Evolutionary conservation across 352 stramenopile species (phyloP).

Genomic region (Blastocystis sp.): DNA sequence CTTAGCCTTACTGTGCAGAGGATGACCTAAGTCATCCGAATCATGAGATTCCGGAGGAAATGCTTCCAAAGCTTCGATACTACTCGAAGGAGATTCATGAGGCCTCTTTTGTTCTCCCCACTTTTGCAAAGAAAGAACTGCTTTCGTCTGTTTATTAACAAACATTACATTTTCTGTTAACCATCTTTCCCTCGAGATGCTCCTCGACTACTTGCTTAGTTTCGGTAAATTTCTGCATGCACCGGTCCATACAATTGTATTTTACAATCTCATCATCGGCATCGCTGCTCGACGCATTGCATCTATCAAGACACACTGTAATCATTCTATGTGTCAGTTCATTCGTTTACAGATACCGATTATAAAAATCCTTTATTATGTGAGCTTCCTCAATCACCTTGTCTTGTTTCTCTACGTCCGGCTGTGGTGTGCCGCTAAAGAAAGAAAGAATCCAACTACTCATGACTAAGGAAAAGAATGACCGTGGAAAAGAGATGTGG

Average conservation of each 20-base stretch:
- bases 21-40: constrained; percentile 10
- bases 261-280: background rate
- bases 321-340: background rate
- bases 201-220: background rate
- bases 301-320: background rate
- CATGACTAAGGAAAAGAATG: too few relatives aligned
- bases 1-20: background rate
- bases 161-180: background rate
- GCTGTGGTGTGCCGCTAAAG: too few relatives aligned
- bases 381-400: background rate
- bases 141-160: background rate
- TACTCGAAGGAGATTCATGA: constrained; percentile 87
- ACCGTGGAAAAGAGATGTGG: too few relatives aligned
- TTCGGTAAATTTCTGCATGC: background rate
- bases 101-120: constrained; percentile 90
- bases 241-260: constrained; percentile 41
- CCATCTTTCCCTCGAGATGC: background rate
- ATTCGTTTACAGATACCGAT: background rate
- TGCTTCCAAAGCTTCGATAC: constrained; percentile 79
- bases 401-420: background rate
- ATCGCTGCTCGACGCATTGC: background rate
- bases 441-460: too few relatives aligned
- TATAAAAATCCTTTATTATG: constrained; percentile 4
- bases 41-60: constrained; percentile 55
- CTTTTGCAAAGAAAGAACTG: constrained; percentile 74